A percentile compares a stretch with the other conserved stretches of the same genome.
These are phyloP conservation scores for Saccharomycopsis oosterbeekiorum DNA, from an alignment of 805 yeast genomes.

Conservation along the genomic window DNA sequence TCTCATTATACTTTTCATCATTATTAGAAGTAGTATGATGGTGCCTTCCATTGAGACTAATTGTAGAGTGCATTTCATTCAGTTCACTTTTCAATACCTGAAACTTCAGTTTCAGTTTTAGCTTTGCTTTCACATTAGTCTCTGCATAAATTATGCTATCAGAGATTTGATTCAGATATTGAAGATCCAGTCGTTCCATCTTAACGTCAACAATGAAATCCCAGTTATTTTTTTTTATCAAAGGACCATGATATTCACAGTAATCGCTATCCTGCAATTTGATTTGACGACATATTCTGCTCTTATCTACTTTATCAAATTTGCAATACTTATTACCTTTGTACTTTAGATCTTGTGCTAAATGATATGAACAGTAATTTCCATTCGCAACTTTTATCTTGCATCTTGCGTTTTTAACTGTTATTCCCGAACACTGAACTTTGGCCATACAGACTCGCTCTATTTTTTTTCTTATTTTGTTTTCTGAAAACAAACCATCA, in stretches of 20 bases:
- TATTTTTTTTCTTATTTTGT: neutral
- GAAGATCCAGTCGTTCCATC: neutral
- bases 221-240: neutral
- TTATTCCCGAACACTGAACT: slow-evolving; percentile 33
- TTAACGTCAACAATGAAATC: neutral
- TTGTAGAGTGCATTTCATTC: no score
- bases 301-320: neutral
- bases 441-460: neutral
- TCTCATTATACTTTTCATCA: no score
- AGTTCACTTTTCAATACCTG: neutral
- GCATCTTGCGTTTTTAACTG: slow-evolving; percentile 33
- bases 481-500: neutral
- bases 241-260: neutral
- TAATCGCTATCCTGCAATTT: neutral
- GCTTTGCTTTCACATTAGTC: neutral
- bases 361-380: slow-evolving; percentile 30
- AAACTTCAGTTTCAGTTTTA: neutral
- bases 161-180: neutral
- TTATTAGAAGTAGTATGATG: neutral
- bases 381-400: slow-evolving; percentile 23
- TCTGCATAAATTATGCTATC: neutral
- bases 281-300: neutral
- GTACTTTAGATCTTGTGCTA: slow-evolving; percentile 13
- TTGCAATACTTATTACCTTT: neutral
- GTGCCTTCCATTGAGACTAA: neutral